phyloP scores from a whole-genome alignment of 2,329 filamentous ascomycete genomes.

The Arachnopeziza araneosa region DNA sequence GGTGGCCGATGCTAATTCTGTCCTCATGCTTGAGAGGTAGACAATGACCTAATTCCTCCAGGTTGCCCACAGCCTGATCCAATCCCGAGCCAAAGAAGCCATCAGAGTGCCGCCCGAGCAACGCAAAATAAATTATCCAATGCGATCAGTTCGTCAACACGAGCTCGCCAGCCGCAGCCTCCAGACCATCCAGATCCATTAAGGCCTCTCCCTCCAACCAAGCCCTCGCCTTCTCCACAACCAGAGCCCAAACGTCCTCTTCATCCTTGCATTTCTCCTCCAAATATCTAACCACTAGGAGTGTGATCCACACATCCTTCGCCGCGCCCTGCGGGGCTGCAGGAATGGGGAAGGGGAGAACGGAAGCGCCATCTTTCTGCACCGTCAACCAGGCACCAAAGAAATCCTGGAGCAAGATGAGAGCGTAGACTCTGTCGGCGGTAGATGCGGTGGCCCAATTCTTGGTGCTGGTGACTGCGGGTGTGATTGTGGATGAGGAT shows the following conservation, averaged over 20 bases:
- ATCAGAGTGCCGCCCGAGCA: too few relatives aligned
- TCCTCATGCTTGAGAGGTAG: too few relatives aligned
- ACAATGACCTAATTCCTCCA: too few relatives aligned
- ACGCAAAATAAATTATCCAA: neutral
- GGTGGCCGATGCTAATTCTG: too few relatives aligned
- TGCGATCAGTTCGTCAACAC: neutral
- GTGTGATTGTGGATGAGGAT: neutral
- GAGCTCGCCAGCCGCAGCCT: neutral
- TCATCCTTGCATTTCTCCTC: constrained; percentile 39
- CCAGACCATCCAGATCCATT: neutral
- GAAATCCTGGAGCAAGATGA: neutral
- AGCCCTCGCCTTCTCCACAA: constrained; percentile 52
- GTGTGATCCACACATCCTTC: constrained; percentile 27
- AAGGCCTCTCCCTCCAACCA: constrained; percentile 38
- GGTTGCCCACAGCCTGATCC: too few relatives aligned
- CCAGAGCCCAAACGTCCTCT: constrained; percentile 57
- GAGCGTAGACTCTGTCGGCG: neutral
- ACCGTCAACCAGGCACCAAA: neutral
- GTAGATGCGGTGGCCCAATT: neutral
- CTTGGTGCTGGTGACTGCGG: neutral
- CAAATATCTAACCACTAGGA: constrained; percentile 44
- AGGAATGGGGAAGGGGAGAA: constrained; percentile 6
- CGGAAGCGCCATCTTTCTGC: constrained; percentile 9
- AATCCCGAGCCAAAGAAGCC: too few relatives aligned
- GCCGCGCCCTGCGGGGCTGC: neutral